Base-by-base conservation (phyloP, 345 rosid species). In the Aurinia saxatilis region DNA sequence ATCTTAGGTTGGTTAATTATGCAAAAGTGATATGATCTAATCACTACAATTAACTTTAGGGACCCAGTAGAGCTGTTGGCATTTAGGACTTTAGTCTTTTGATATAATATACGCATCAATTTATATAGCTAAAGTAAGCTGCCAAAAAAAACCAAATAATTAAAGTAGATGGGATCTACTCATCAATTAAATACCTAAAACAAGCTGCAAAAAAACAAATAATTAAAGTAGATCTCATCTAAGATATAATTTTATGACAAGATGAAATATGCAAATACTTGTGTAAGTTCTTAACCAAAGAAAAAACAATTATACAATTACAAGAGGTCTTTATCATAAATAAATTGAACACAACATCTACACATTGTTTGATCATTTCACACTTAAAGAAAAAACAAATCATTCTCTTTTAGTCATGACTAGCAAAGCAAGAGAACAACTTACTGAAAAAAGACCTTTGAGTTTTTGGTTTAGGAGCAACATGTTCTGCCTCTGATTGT, bases 351-450 rank as follows among this genome's bases (percentile, higher is more conserved):
- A 42, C 39, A 41, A 41, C 27, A n/a, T 42, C 10, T 1, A 44
- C 18, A 42, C 23, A 10, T 17, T 47, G 15, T 7, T 1, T 14
- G n/a, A 56, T 7, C 10, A 41, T 30, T 31, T 1, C 8, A 44
- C 17, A 46, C 10, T 2, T 3, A 5, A 5, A 27, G 10, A 8
- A 33, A n/a, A 38, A 38, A 7, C 7, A 38, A 18, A 2, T 2
- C 0, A 2, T 14, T 36, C 12, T 14, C 1, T 38, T 12, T 74
- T 48, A 82, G 37, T 78, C 60, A 46, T 75, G 79, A 50, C 86
- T 63, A 35, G 66, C 57, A 34, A 85, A 18, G 63, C 86, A 78
- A 39, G 86, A 79, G 38, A 63, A 56, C 1, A 63, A 56, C 69
- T 56, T 70, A 23, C 1, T 40, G 34, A 70, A 49, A 4, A 70